Evolutionary conservation across 2,329 filamentous ascomycete species (phyloP).

Genomic region (Arachnomyces sp.): DNA sequence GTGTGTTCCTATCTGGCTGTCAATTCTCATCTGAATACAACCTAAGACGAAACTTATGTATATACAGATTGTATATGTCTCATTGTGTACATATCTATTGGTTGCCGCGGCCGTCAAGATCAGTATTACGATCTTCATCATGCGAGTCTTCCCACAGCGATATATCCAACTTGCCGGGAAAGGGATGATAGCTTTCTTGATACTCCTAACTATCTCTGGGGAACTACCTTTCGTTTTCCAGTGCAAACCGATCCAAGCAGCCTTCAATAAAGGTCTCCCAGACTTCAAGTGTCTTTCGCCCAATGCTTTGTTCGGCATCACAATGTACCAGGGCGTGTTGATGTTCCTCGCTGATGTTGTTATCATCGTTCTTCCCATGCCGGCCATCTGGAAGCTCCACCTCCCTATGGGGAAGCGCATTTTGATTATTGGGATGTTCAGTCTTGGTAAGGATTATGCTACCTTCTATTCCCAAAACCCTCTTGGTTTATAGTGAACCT

Average conservation of each 20-base stretch:
- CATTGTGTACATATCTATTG: slow-evolving; percentile 10
- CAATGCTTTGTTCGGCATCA: slow-evolving; percentile 8
- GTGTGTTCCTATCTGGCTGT: too few species aligned
- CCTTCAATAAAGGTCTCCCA: slow-evolving; percentile 9
- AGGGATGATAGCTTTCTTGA: slow-evolving; percentile 10
- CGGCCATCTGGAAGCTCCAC: slow-evolving; percentile 14
- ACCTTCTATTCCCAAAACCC: too few species aligned
- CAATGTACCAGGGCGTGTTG: slow-evolving; percentile 12
- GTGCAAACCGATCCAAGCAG: slow-evolving; percentile 9
- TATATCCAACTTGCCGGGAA: slow-evolving; percentile 6
- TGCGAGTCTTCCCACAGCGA: slow-evolving; percentile 13
- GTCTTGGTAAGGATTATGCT: too few species aligned
- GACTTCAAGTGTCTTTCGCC: slow-evolving; percentile 7
- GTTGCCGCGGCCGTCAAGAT: slow-evolving; percentile 11
- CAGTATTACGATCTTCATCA: slow-evolving; percentile 13
- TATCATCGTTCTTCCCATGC: slow-evolving; percentile 15
- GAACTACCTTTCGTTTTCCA: slow-evolving; percentile 11
- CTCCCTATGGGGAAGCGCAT: slow-evolving; percentile 10
- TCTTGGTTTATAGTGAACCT: too few species aligned
- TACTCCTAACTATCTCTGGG: slow-evolving; percentile 11
- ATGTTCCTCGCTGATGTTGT: slow-evolving; percentile 15
- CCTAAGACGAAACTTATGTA: too few species aligned
- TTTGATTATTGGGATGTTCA: slow-evolving; percentile 7
- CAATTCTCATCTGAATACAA: too few species aligned
- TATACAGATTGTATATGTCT: slow-evolving; percentile 8